A percentile compares a stretch with the other conserved stretches of the same genome.
Conservation (phyloP, 164 flowering plant species). For the Santalum album region DNA sequence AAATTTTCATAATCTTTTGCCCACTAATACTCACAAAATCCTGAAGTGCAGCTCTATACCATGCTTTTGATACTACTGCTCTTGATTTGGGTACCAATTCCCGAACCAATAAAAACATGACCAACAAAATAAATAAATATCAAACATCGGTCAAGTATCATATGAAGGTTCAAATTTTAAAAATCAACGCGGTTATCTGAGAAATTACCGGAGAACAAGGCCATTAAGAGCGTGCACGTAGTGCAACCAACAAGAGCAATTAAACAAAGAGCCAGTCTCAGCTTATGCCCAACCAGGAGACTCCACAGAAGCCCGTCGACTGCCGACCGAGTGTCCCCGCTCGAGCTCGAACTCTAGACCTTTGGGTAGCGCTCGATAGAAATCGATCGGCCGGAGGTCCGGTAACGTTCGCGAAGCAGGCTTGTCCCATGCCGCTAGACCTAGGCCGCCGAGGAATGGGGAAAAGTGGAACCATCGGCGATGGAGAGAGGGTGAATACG, state of each 20-base stretch:
- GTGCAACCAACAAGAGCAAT: slow-evolving; percentile 56
- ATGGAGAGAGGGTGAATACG: slow-evolving; percentile 3
- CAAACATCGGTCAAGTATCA: no score
- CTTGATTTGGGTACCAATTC: no score
- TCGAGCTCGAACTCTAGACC: slow-evolving; percentile 18
- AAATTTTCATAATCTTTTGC: no score
- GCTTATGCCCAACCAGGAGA: slow-evolving; percentile 50
- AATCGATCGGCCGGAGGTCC: slow-evolving; percentile 73
- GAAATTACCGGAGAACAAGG: slow-evolving; percentile 58
- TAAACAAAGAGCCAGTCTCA: slow-evolving; percentile 40
- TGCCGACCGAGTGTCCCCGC: neutral
- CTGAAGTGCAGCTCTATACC: no score
- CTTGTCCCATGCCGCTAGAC: no score
- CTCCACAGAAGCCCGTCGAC: slow-evolving; percentile 33
- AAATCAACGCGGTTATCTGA: no score
- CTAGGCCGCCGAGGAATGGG: neutral
- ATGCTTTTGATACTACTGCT: no score
- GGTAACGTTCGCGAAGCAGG: slow-evolving; percentile 25
- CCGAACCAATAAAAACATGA: no score
- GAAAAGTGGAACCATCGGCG: slow-evolving; percentile 1
- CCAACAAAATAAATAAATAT: no score
- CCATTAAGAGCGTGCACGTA: slow-evolving; percentile 82
- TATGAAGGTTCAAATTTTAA: no score
- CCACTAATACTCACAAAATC: no score
- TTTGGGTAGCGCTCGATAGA: slow-evolving; percentile 31